A percentile compares a stretch with the other conserved stretches of the same genome.
These are phyloP conservation scores for Gamarada debralockiae DNA, from an alignment of 495 filamentous ascomycete species.

Conservation along the genomic window DNA sequence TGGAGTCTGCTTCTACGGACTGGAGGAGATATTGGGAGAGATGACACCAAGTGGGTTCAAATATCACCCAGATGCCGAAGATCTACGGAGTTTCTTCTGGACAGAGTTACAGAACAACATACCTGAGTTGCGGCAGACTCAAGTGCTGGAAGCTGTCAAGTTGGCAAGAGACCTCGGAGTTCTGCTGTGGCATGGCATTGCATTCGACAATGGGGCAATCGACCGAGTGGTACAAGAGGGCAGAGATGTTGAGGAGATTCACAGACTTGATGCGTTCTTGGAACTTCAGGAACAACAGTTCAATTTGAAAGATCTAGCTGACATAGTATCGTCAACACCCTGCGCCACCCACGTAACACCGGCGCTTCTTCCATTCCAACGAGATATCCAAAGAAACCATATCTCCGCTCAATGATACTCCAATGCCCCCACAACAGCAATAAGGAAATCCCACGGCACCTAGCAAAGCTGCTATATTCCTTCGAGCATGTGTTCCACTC, in stretches of 20 bases:
- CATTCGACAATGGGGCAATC: conserved; percentile 52
- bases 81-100: conserved; percentile 46
- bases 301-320: not conserved
- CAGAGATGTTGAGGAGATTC: conserved; percentile 44
- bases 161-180: conserved; percentile 47
- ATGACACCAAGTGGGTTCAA: conserved; percentile 24
- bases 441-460: no score
- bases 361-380: no score
- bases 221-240: conserved; percentile 47
- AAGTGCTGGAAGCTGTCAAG: conserved; percentile 28
- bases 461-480: no score
- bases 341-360: no score
- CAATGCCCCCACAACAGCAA: no score
- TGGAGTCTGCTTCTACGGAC: conserved; percentile 50
- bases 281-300: not conserved
- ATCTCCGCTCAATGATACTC: no score
- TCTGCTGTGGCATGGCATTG: conserved; percentile 56
- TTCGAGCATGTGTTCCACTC: no score
- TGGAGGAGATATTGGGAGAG: conserved; percentile 51
- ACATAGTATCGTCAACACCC: not conserved
- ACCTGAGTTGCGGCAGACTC: conserved; percentile 29
- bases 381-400: no score
- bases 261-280: conserved; percentile 33
- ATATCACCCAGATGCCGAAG: conserved; percentile 37
- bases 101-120: conserved; percentile 30